Evolutionary conservation across 148 eudicot genomes (phyloP).

Genomic region (Linanthus parryae): DNA sequence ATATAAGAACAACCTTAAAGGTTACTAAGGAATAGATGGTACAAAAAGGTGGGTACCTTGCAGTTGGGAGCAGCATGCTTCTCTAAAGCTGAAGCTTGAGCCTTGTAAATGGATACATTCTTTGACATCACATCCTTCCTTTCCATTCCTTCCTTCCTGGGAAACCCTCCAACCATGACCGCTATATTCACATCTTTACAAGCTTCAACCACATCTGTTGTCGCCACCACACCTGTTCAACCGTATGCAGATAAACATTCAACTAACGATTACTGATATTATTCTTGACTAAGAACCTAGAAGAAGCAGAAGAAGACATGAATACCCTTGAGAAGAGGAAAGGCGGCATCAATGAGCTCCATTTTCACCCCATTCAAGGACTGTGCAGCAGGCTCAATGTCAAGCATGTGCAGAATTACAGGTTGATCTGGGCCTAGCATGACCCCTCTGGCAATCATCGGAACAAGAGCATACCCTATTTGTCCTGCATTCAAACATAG

Average conservation of each 20-base stretch:
- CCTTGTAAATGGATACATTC: conserved; percentile 64
- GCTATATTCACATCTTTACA: conserved; percentile 67
- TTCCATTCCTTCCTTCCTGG: conserved; percentile 62
- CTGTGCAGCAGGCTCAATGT: conserved; percentile 52
- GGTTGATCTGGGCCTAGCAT: conserved; percentile 82
- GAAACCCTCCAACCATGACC: conserved; percentile 70
- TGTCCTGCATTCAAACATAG: no score
- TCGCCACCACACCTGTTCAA: conserved; percentile 65
- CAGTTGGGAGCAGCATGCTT: conserved; percentile 60
- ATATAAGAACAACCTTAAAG: no score
- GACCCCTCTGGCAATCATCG: conserved; percentile 76
- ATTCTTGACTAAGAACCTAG: not conserved
- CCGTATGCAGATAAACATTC: not conserved
- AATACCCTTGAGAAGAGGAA: conserved; percentile 73
- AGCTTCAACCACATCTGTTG: conserved; percentile 67
- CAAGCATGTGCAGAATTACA: conserved; percentile 75
- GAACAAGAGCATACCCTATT: conserved; percentile 78
- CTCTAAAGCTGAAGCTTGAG: conserved; percentile 59
- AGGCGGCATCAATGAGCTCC: conserved; percentile 75
- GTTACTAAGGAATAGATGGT: no score
- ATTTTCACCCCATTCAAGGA: conserved; percentile 63
- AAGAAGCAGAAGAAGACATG: not conserved
- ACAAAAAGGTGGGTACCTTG: no score
- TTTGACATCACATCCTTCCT: conserved; percentile 65
- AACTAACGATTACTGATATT: not conserved